Base-by-base conservation (phyloP, 352 stramenopile species). In the Phytopythium cucurbitacearum region DNA sequence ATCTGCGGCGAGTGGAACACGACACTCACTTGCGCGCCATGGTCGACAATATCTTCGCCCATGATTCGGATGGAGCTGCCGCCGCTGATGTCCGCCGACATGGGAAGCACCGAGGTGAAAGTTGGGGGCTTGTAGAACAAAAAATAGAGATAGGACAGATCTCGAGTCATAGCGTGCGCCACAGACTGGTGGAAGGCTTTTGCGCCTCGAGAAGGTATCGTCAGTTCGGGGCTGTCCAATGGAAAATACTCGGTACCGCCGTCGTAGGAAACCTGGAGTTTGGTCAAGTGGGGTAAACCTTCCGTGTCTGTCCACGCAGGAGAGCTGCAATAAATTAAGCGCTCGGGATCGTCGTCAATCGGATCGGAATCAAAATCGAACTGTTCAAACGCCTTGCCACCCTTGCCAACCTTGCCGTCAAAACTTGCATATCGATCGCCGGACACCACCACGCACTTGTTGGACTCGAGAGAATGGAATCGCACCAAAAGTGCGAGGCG, bases 121-220 rank as follows among this genome's bases (percentile, higher is more conserved):
- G 60, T 59, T 34, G 82, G 80, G 5, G 71, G 62, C 5, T 62
- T 67, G 50, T 93, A 93, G 48, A 85, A 93, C 10, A 93, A 54
- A 44, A 89, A 93, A 47, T 82, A 87, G 50, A 93, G 66, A 40
- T 87, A 80, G 15, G 80, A 83, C 38, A 85, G 60, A 46, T 91
- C 80, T 21, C 74, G 75, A 8, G 71, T 49, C 16, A 87, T 58
- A n/a, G 48, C 32, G 41, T 62, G 43, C 37, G 69, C 15, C 39
- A 42, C 8, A 44, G 48, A 15, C 59, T 53, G 40, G 47, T 12
- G 38, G 51, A 36, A 11, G 33, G 43, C 35, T 15, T 40, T 48
- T 13, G 9, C 13, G 10, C 35, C 28, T 40, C 43, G 43, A 9
- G 43, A 13, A 11, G 43, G 47, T 11, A 34, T 35, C 2, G n/a